A percentile compares a stretch with the other conserved stretches of the same genome.
Evolutionary conservation across 1,284 basidiomycete genomes (phyloP).

Genomic region (Somion occarium): DNA sequence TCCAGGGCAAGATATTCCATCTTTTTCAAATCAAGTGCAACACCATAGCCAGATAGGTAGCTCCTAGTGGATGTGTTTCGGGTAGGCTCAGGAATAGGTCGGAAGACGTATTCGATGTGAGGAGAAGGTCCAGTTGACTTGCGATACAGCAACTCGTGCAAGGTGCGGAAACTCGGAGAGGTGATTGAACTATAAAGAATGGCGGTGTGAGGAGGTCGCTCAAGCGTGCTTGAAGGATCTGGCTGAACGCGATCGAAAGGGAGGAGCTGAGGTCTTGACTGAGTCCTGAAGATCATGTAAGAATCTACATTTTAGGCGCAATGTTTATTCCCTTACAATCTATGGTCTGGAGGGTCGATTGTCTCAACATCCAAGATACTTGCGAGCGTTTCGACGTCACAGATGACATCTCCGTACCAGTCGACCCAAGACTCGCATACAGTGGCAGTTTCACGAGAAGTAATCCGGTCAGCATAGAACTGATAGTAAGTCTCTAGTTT

Average conservation of each 20-base stretch:
- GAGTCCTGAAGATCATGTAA: constrained; percentile 9
- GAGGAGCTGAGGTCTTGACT: constrained; percentile 40
- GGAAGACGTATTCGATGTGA: constrained; percentile 68
- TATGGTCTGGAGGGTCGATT: constrained; percentile 34
- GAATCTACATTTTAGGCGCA: not conserved
- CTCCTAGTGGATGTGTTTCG: constrained; percentile 24
- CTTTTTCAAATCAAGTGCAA: constrained; percentile 91
- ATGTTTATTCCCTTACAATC: not conserved
- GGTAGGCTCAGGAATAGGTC: constrained; percentile 47
- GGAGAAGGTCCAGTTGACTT: constrained; percentile 42
- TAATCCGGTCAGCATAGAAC: constrained; percentile 45
- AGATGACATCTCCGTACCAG: constrained; percentile 78
- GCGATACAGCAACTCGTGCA: constrained; percentile 60
- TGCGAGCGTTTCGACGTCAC: constrained; percentile 61
- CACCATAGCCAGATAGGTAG: constrained; percentile 85
- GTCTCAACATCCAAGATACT: constrained; percentile 53
- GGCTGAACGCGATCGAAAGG: constrained; percentile 72
- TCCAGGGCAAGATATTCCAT: constrained; percentile 95
- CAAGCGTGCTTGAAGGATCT: constrained; percentile 32
- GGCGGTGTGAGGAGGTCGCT: constrained; percentile 50
- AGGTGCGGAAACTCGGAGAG: constrained; percentile 56
- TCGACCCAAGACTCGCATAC: constrained; percentile 83
- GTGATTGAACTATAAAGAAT: constrained; percentile 69
- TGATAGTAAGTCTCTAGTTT: constrained; percentile 72
- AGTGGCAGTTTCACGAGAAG: constrained; percentile 16